Evolutionary conservation across 2,329 filamentous ascomycete species (phyloP).

Genomic region (Cladophialophora exuberans): DNA sequence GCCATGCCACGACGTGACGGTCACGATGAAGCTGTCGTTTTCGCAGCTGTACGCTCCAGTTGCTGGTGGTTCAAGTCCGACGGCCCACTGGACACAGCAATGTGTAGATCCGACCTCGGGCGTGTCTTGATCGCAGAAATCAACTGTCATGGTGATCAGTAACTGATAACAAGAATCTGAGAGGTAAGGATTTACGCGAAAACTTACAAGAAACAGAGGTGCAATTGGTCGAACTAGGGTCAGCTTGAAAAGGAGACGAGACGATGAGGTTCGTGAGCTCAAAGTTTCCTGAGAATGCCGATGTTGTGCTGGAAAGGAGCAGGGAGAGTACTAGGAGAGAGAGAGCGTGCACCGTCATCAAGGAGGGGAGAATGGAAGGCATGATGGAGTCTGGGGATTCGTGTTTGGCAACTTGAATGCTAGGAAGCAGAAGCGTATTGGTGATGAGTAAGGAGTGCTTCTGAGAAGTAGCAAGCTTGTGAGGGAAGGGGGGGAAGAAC

Average conservation of each 20-base stretch:
- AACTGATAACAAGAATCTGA: too few species aligned
- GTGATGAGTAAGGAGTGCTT: not conserved
- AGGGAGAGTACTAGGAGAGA: slow-evolving; percentile 10
- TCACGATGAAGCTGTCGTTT: slow-evolving; percentile 25
- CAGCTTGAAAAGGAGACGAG: slow-evolving; percentile 29
- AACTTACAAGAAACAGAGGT: slow-evolving; percentile 27
- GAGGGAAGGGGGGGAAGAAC: not conserved
- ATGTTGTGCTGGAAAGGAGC: slow-evolving; percentile 8
- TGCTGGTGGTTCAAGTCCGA: slow-evolving; percentile 21
- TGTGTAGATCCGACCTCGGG: slow-evolving; percentile 22
- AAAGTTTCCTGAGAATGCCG: slow-evolving; percentile 30
- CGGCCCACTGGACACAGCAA: slow-evolving; percentile 31
- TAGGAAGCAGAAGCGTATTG: not conserved
- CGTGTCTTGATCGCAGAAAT: slow-evolving; percentile 31
- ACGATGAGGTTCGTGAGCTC: slow-evolving; percentile 27
- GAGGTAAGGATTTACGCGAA: too few species aligned
- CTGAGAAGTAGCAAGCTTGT: not conserved
- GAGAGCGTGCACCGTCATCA: too few species aligned
- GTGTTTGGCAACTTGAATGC: too few species aligned
- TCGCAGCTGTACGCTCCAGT: slow-evolving; percentile 19
- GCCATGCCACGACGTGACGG: slow-evolving; percentile 27
- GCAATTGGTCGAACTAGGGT: slow-evolving; percentile 25
- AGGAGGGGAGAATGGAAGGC: slow-evolving; percentile 3
- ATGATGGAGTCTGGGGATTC: slow-evolving; percentile 11
- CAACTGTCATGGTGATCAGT: slow-evolving; percentile 18